A percentile compares a stretch with the other conserved stretches of the same genome.
These are phyloP conservation scores for Geotrichum bryndzae DNA, from an alignment of 1,139 yeast genomes.

Conservation along the genomic window DNA sequence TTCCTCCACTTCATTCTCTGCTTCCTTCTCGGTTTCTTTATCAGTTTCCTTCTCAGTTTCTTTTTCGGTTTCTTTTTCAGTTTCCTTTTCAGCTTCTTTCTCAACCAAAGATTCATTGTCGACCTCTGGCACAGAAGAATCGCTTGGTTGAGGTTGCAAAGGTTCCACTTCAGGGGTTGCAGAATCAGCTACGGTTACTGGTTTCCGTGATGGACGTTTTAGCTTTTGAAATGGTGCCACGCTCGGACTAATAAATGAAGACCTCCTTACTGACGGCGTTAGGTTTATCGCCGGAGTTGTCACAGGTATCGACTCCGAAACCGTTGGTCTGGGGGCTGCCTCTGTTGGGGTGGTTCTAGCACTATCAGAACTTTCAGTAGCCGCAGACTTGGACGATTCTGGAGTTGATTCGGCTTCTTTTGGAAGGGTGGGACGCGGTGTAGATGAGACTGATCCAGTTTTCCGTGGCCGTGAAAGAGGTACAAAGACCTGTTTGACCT, in stretches of 20 bases:
- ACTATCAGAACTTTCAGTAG: background rate
- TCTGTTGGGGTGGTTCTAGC: background rate
- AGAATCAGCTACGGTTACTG: background rate
- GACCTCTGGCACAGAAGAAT: background rate
- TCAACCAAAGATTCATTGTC: background rate
- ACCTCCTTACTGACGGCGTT: constrained; percentile 1
- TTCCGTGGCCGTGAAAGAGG: constrained; percentile 11
- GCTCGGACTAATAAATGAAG: constrained; percentile 4
- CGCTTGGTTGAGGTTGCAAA: background rate
- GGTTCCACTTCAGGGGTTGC: background rate
- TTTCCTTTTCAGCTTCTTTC: background rate
- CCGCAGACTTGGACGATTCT: background rate
- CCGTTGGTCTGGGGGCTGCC: background rate
- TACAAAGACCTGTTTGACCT: constrained; percentile 9
- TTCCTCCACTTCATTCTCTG: background rate
- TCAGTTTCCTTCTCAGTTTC: background rate
- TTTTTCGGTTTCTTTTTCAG: background rate
- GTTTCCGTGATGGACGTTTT: background rate
- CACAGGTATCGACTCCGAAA: background rate
- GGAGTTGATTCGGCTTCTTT: background rate
- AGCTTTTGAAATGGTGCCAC: background rate
- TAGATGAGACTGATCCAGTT: background rate
- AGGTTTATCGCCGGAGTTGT: constrained; percentile 2
- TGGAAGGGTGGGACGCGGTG: background rate
- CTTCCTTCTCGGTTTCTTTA: background rate